Conservation (phyloP, 495 filamentous ascomycete species). For the Neurospora africana region DNA sequence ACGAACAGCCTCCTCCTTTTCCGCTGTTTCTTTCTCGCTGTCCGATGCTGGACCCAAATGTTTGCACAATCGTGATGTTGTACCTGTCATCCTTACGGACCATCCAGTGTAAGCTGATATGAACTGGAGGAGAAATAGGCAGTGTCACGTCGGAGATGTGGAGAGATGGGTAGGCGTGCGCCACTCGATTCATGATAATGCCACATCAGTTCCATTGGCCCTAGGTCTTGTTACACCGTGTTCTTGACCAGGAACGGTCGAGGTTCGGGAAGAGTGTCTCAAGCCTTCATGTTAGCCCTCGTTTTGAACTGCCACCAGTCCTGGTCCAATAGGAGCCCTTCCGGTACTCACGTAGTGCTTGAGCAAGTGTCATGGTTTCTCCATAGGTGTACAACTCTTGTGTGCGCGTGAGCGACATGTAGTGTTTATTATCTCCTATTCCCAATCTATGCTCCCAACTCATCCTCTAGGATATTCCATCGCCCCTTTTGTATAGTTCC, state of each 20-base stretch:
- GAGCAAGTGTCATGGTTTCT: not conserved
- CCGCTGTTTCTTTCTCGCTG: not conserved
- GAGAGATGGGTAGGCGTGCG: not conserved
- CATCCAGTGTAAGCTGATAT: not conserved
- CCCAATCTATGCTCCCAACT: not conserved
- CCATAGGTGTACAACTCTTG: not conserved
- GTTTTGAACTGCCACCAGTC: not conserved
- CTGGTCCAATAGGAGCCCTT: not conserved
- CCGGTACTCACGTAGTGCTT: not conserved
- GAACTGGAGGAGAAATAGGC: not conserved
- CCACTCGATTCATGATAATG: not conserved
- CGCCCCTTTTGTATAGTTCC: not conserved
- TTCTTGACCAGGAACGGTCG: not conserved
- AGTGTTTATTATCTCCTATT: not conserved
- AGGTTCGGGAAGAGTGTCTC: not conserved
- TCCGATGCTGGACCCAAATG: not conserved
- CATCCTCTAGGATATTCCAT: not conserved
- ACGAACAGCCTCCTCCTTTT: not conserved
- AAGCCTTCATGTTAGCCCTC: not conserved
- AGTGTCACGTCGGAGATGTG: not conserved
- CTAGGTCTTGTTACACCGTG: not conserved
- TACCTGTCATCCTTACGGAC: not conserved
- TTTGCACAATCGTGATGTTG: not conserved
- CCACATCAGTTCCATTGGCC: not conserved
- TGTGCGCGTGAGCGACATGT: not conserved